Percentiles rank a stretch among this genome's conserved stretches.
Evolutionary conservation across 1,284 basidiomycete species (phyloP).

Genomic region (Rhodotorula sp.): DNA sequence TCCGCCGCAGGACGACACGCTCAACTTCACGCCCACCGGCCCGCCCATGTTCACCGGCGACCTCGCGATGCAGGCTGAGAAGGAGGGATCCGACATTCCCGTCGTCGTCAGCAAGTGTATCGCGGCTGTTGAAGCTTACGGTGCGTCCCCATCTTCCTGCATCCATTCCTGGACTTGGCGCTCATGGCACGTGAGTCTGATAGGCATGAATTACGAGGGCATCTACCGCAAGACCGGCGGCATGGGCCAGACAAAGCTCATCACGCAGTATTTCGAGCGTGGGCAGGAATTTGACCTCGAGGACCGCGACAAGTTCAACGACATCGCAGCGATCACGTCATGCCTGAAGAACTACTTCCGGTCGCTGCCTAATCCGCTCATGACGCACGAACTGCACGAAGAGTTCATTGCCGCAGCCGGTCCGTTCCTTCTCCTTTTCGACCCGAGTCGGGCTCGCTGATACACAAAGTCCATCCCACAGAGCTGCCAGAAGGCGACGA

Average conservation of each 20-base stretch:
- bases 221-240: slow-evolving; percentile 98
- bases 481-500: slow-evolving; percentile 63
- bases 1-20: slow-evolving; percentile 29
- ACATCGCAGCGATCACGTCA: slow-evolving; percentile 93
- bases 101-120: slow-evolving; percentile 94
- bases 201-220: slow-evolving; percentile 87
- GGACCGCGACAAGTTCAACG: slow-evolving; percentile 88
- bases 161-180: not conserved
- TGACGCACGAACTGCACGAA: slow-evolving; percentile 89
- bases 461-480: slow-evolving; percentile 8
- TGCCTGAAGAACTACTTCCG: slow-evolving; percentile 92
- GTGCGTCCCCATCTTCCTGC: slow-evolving; percentile 54
- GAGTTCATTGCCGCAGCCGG: slow-evolving; percentile 74
- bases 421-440: slow-evolving; percentile 44
- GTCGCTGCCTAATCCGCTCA: slow-evolving; percentile 79
- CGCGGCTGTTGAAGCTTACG: slow-evolving; percentile 78
- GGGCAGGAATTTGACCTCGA: slow-evolving; percentile 91
- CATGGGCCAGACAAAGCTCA: slow-evolving; percentile 82
- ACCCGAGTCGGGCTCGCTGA: not conserved
- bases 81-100: slow-evolving; percentile 61
- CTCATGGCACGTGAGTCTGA: not conserved
- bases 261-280: slow-evolving; percentile 91
- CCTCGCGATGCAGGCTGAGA: slow-evolving; percentile 38
- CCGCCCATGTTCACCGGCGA: slow-evolving; percentile 42
- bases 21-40: slow-evolving; percentile 17